Evolutionary conservation across 2,329 filamentous ascomycete species (phyloP), one percentile per base, ranked within the genome.

Genomic region (Fusarium sp.): DNA sequence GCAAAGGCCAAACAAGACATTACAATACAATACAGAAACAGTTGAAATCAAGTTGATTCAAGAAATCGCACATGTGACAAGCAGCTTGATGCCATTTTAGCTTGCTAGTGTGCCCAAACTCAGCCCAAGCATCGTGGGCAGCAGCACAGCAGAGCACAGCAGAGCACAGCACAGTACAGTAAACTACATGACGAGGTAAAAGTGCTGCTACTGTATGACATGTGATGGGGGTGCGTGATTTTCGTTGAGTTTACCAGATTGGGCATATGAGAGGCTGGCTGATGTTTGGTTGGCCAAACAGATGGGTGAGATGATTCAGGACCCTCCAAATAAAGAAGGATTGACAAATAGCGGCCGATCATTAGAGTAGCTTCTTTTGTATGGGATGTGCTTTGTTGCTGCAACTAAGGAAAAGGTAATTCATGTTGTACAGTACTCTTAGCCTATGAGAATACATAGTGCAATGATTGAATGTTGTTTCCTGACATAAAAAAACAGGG

Each of bases 171-270:
- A 28, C 7, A 35, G 6, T 15, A 40, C 24, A 34, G 48, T 29
- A 15, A 9, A 22, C 31, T 43, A 31, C 34, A 39, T 51, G 44
- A 52, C 38, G 42, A 53, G 45, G 59, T 51, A 19, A 45, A 24
- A 36, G 41, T 29, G 25, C 22, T 58, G 29, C 41, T 45, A 65
- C 65, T 61, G 63, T 58, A 58, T 65, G 57, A 63, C 61, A 63
- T 65, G 61, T 65, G 62, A 65, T 63, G 26, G 12, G 24, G 28
- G 38, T 65, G 61, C 61, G 57, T 62, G 61, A 65, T 65, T 63
- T 65, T 45, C 61, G 13, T 54, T 15, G 29, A 7, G 34, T 40
- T 58, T 64, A 44, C 61, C 40, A 48, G 24, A 49, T 58, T 62
- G 43, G 61, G 47, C 13, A 26, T 26, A 45, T 43, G 28, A 28